Evolutionary conservation across 176 grass and related monocot species (phyloP).

Genomic region (Rhynchospora breviuscula): DNA sequence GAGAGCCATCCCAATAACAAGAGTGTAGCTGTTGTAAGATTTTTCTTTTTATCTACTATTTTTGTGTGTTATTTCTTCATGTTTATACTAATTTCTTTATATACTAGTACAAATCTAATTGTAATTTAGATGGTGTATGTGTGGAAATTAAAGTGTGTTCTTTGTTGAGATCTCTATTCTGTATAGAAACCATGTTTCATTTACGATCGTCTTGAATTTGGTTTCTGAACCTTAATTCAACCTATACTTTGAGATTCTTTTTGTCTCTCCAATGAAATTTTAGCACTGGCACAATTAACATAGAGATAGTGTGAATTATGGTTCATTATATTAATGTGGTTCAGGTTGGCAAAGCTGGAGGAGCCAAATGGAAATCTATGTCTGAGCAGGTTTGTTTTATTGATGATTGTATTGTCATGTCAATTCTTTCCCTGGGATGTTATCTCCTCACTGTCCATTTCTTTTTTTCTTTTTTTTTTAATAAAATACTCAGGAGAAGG

Average conservation of each 20-base stretch:
- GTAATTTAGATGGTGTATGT: too few relatives aligned
- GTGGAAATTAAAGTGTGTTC: neutral
- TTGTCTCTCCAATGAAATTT: neutral
- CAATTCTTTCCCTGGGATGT: neutral
- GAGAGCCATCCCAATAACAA: conserved; percentile 36
- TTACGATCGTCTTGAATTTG: neutral
- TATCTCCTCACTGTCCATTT: neutral
- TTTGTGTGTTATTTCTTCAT: neutral
- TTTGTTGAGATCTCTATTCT: neutral
- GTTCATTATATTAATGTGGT: neutral
- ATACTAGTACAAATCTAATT: neutral
- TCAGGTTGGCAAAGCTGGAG: conserved; percentile 48
- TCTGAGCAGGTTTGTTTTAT: conserved; percentile 26
- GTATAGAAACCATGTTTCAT: neutral
- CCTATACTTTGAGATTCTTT: neutral
- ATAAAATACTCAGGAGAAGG: conserved; percentile 31
- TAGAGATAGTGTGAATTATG: neutral
- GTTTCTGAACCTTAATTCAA: neutral
- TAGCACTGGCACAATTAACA: neutral
- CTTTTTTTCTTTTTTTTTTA: neutral
- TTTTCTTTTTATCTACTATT: neutral
- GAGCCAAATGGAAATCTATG: conserved; percentile 41
- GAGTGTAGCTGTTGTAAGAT: conserved; percentile 33
- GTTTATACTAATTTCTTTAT: neutral
- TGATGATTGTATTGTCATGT: neutral